These are phyloP conservation scores for Encephalitozoon cuniculi DNA, from an alignment of 371 early-diverging fungal species.

Conservation along the genomic window DNA sequence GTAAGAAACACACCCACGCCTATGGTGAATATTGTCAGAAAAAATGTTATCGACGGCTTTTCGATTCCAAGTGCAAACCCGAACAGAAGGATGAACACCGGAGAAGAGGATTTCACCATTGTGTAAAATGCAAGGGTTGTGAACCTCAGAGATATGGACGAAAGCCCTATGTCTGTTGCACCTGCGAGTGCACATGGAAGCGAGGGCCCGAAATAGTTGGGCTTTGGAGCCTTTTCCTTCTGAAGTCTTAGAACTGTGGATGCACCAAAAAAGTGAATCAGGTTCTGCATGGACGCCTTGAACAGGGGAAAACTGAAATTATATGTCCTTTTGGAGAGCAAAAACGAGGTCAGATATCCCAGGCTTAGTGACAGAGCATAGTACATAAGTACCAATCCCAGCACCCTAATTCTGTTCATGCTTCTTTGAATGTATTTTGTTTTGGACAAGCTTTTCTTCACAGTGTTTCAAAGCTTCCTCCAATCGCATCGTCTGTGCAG, in stretches of 20 bases:
- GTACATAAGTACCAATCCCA: constrained; percentile 24
- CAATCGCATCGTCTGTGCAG: background rate
- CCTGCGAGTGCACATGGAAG: constrained; percentile 55
- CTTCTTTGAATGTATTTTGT: constrained; percentile 8
- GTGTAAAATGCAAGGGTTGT: constrained; percentile 60
- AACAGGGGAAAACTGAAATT: constrained; percentile 61
- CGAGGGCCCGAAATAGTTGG: background rate
- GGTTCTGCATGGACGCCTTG: constrained; percentile 44
- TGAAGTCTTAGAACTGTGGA: constrained; percentile 17
- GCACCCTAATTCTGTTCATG: constrained; percentile 15
- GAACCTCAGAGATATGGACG: constrained; percentile 49
- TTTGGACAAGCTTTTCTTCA: background rate
- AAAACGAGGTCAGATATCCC: constrained; percentile 55
- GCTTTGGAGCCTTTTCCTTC: constrained; percentile 22
- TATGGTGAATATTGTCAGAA: constrained; percentile 55
- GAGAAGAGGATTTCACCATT: constrained; percentile 60
- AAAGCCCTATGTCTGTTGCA: constrained; percentile 56
- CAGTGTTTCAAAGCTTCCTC: background rate
- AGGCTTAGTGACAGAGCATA: constrained; percentile 47
- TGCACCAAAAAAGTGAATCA: constrained; percentile 55
- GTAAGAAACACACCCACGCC: constrained; percentile 57
- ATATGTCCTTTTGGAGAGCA: constrained; percentile 52
- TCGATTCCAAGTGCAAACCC: constrained; percentile 59
- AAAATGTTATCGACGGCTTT: constrained; percentile 37
- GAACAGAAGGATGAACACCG: constrained; percentile 59